Conservation (phyloP, 192 early-diverging fungal species). For the Coemansia sp. region DNA sequence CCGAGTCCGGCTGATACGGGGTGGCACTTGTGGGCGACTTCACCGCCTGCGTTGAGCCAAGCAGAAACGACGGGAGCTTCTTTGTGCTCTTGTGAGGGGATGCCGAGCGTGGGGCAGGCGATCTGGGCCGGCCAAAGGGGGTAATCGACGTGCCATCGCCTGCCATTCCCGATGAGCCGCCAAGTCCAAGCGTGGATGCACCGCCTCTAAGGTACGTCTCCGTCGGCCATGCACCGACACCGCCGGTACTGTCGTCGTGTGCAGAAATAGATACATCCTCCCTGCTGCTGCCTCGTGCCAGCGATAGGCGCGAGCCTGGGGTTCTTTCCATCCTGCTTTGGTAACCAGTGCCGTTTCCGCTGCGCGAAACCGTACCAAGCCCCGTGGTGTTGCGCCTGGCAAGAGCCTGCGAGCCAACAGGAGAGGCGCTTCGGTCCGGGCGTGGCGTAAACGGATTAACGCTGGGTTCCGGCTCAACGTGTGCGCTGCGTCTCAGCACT, state of each 20-base stretch:
- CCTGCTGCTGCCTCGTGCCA: constrained; percentile 1
- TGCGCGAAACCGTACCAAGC: constrained; percentile 12
- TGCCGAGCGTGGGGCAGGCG: constrained; percentile 43
- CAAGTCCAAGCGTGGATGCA: constrained; percentile 1
- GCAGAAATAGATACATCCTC: neutral
- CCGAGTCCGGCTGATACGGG: constrained; percentile 20
- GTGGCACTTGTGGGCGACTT: constrained; percentile 26
- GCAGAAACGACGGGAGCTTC: constrained; percentile 49
- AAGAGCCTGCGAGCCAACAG: constrained; percentile 23
- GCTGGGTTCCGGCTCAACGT: constrained; percentile 22
- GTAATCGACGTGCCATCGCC: constrained; percentile 12
- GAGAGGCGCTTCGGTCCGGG: constrained; percentile 23
- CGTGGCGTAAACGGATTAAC: constrained; percentile 51
- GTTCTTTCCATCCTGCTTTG: neutral
- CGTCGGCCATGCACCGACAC: constrained; percentile 40
- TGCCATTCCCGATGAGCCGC: neutral
- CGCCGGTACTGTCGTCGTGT: constrained; percentile 12
- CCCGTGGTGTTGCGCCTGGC: constrained; percentile 23
- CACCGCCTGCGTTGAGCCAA: constrained; percentile 29
- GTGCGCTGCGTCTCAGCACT: constrained; percentile 19
- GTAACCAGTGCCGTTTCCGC: constrained; percentile 6
- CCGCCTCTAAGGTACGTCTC: neutral
- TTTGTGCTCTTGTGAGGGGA: constrained; percentile 42
- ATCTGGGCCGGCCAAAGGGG: constrained; percentile 41
- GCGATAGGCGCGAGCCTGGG: neutral